Conservation (phyloP, 2,329 filamentous ascomycete species). For the Curvularia spicifera region DNA sequence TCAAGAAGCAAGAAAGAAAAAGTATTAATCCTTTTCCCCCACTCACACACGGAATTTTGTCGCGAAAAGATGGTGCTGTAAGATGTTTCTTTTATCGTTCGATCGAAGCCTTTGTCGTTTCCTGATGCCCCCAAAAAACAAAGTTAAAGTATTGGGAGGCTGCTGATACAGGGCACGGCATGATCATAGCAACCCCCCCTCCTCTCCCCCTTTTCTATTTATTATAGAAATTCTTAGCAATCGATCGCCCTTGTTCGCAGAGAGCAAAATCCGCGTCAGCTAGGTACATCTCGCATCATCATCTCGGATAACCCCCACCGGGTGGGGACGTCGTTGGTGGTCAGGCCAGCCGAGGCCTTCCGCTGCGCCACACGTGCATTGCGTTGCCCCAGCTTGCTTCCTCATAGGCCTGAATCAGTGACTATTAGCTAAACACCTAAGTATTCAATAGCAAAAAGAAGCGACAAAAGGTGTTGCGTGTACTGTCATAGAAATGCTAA, state of each 20-base stretch:
- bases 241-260: neutral
- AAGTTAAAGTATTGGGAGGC: constrained; percentile 2
- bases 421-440: neutral
- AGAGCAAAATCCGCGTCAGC: constrained; percentile 8
- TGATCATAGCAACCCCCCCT: neutral
- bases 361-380: constrained; percentile 4
- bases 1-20: neutral
- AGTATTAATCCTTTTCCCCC: neutral
- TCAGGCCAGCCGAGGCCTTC: constrained; percentile 8
- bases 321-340: constrained; percentile 1
- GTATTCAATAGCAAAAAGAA: constrained; percentile 6
- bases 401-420: neutral
- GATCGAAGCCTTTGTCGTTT: neutral
- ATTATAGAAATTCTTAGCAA: neutral
- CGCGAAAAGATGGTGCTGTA: neutral
- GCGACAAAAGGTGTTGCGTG: neutral
- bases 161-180: constrained; percentile 1
- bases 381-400: neutral
- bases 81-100: too few relatives aligned
- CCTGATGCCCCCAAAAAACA: neutral
- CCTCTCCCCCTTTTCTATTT: constrained; percentile 3
- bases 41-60: neutral
- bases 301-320: constrained; percentile 10
- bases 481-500: constrained; percentile 2
- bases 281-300: neutral